phyloP scores from a whole-genome alignment of 73 alveolate genomes.

The Effrenium voratum region DNA sequence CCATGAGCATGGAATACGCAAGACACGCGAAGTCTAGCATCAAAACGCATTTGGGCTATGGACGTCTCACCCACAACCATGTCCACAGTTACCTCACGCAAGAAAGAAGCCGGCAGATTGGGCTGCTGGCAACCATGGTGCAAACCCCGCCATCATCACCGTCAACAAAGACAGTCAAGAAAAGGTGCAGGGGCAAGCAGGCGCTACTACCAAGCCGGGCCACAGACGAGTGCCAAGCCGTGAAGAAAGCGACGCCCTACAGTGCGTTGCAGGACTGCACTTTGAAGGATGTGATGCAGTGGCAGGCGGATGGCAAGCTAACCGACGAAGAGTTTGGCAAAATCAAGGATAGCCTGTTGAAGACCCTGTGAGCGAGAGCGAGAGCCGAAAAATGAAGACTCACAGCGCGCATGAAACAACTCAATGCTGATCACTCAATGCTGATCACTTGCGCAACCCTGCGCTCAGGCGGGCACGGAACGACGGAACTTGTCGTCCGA shows the following conservation, averaged over 20 bases:
- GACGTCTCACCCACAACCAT: neutral
- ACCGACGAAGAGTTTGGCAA: neutral
- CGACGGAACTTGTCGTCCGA: too few species aligned
- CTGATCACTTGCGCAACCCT: too few species aligned
- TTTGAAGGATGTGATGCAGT: constrained; percentile 10
- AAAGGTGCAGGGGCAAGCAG: neutral
- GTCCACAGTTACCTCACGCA: neutral
- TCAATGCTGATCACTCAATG: too few species aligned
- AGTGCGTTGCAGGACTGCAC: constrained; percentile 4
- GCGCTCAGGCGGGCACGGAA: too few species aligned
- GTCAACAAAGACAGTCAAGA: too few species aligned
- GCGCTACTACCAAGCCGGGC: neutral
- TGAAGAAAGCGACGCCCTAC: neutral
- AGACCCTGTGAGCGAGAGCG: neutral
- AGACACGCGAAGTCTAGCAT: constrained; percentile 8
- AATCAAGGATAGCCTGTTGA: neutral
- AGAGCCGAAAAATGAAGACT: neutral
- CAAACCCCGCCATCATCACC: neutral
- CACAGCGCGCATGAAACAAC: too few species aligned
- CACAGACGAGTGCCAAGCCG: neutral
- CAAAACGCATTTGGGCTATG: constrained; percentile 18
- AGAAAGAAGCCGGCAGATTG: neutral
- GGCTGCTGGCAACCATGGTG: neutral
- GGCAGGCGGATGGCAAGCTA: constrained; percentile 20
- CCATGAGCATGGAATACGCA: constrained; percentile 34